Base-by-base conservation (phyloP, 257 asterid genomes). In the Cruciata laevipes region DNA sequence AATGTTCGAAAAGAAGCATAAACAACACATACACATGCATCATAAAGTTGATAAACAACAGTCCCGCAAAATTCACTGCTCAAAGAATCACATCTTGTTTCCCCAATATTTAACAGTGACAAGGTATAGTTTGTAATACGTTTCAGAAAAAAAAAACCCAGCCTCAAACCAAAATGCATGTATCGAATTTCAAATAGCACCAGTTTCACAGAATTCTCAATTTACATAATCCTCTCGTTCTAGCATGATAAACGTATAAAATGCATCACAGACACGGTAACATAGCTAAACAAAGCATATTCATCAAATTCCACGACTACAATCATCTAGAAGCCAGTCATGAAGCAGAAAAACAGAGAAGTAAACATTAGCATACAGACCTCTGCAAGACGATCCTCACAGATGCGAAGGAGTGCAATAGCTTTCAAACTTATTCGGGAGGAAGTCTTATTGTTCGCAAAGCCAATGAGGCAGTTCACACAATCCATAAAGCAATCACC, bases 331-430 rank as follows among this genome's bases (percentile, higher is more conserved):
- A 69, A 38, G 38, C 51, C 33, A 25, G 27, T 47, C 16, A 47
- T 30, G 7, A 21, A 49, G 23, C 38, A 56, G 27, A 53, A 69
- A 35, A 13, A 56, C 17, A 27, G 6, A 61, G 31, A 69, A 70
- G 62, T 53, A 65, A 53, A 72, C 68, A 58, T 37, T 58, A 57
- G 27, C 61, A 67, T 53, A 77, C 79, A 70, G 74, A 93, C 99
- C 99, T 94, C 99, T 10, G 99, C 97, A 79, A 94, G 98, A 66
- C 98, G 98, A 79, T 94, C 97, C 86, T 94, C 99, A n/a, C 99
- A 94, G 75, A 94, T 90, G 63, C 99, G 99, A 63, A 94, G 96
- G 63, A 94, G 93, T 68, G 99, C 99, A 81, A 94, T 94, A 72
- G 99, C 98, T 82, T 94, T 94, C 85, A 94, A 87, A 80, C 99